Evolutionary conservation across 2,329 filamentous ascomycete genomes (phyloP).

Genomic region (Elsinoe ampelina): DNA sequence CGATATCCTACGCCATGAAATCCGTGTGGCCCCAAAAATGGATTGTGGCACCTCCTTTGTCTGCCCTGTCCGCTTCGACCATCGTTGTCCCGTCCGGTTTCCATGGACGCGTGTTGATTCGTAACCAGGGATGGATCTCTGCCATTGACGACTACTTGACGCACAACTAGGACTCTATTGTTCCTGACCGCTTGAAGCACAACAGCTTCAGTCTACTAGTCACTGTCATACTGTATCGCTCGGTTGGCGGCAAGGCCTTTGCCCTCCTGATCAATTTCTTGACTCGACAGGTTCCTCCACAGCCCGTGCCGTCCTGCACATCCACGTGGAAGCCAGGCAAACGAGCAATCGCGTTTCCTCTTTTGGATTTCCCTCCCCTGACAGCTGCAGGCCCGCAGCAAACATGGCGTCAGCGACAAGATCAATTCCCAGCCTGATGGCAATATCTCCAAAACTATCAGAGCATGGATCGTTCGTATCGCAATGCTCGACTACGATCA

Average conservation of each 20-base stretch:
- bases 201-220: not conserved
- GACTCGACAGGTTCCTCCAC: not conserved
- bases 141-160: slow-evolving; percentile 11
- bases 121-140: not conserved
- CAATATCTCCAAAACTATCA: not conserved
- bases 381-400: slow-evolving; percentile 2
- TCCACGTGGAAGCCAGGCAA: slow-evolving; percentile 5
- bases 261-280: slow-evolving; percentile 9
- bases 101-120: not conserved
- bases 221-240: not conserved
- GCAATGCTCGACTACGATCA: not conserved
- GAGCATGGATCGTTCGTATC: slow-evolving; percentile 8
- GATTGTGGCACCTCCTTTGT: not conserved
- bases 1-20: not conserved
- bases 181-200: slow-evolving; percentile 10
- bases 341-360: not conserved
- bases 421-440: not conserved
- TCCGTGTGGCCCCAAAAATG: not conserved
- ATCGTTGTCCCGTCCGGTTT: not conserved
- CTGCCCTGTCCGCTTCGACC: not conserved
- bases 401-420: slow-evolving; percentile 3
- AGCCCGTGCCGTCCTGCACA: slow-evolving; percentile 7
- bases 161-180: not conserved
- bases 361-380: not conserved
- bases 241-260: slow-evolving; percentile 3